Conservation (phyloP, 2,329 filamentous ascomycete genomes). For the Ophiognomonia clavigignenti-juglandacearum region DNA sequence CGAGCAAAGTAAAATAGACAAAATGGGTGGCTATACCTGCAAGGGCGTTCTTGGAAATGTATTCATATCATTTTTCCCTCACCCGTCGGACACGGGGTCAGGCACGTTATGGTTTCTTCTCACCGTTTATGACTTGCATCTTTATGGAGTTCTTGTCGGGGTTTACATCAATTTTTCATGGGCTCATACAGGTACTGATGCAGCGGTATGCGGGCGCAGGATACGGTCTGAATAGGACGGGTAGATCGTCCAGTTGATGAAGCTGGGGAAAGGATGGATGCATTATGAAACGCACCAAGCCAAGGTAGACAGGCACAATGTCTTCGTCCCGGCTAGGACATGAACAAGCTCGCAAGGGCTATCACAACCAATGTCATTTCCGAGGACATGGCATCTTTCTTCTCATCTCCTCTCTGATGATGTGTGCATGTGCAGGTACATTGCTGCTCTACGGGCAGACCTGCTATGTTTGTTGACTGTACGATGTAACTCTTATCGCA, state of each 20-base stretch:
- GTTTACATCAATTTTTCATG: background rate
- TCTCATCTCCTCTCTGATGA: no score
- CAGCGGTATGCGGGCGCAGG: background rate
- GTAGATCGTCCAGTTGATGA: no score
- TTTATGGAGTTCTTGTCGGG: constrained; percentile 2
- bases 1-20: constrained; percentile 13
- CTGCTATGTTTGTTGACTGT: no score
- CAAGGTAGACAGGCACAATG: constrained; percentile 4
- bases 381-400: no score
- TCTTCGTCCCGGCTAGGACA: no score
- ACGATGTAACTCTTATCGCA: no score
- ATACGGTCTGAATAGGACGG: no score
- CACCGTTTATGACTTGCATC: constrained; percentile 4
- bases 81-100: background rate
- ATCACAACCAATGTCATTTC: no score
- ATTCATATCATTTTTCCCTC: no score
- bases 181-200: background rate
- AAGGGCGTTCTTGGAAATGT: constrained; percentile 10
- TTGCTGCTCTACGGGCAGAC: no score
- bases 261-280: background rate
- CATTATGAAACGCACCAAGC: constrained; percentile 3
- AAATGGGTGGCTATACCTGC: background rate
- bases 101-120: constrained; percentile 1
- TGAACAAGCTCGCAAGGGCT: constrained; percentile 1
- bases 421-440: no score